These are phyloP conservation scores for Gillenia trifoliata DNA, from an alignment of 306 rosid genomes.

Conservation along the genomic window DNA sequence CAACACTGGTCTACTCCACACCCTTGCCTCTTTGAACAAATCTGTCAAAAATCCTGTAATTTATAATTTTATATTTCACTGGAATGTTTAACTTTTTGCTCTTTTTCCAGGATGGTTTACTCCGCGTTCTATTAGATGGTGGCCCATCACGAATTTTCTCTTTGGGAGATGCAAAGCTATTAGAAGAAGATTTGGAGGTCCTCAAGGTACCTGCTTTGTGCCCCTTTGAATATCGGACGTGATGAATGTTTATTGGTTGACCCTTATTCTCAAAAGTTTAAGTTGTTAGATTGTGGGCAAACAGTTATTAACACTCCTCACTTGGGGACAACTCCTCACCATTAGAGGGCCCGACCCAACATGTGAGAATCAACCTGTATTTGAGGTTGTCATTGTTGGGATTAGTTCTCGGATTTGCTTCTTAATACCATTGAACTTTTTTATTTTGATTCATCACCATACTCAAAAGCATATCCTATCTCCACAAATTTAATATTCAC, in stretches of 20 bases:
- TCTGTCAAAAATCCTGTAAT: slow-evolving; percentile 2
- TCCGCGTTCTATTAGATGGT: slow-evolving; percentile 87
- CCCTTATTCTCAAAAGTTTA: not conserved
- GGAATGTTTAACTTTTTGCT: not conserved
- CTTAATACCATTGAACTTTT: not conserved
- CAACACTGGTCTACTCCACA: slow-evolving; percentile 65
- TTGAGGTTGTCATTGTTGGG: not conserved
- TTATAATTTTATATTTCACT: not conserved
- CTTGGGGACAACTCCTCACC: not conserved
- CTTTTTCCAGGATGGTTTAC: slow-evolving; percentile 77
- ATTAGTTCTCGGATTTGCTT: not conserved
- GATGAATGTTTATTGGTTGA: not conserved
- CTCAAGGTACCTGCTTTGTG: slow-evolving; percentile 57
- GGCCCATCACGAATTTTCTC: slow-evolving; percentile 77
- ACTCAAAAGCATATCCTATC: not conserved
- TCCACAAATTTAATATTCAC: not conserved
- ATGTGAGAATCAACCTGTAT: not conserved
- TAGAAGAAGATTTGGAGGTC: slow-evolving; percentile 90
- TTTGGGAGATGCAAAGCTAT: slow-evolving; percentile 62
- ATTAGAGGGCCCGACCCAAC: not conserved
- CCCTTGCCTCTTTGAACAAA: slow-evolving; percentile 13
- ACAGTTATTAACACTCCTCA: not conserved
- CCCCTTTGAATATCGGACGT: slow-evolving; percentile 13
- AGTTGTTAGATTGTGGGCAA: not conserved
- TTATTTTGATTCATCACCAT: not conserved